Conservation (phyloP, 495 filamentous ascomycete genomes). For the Annulohypoxylon moriforme region DNA sequence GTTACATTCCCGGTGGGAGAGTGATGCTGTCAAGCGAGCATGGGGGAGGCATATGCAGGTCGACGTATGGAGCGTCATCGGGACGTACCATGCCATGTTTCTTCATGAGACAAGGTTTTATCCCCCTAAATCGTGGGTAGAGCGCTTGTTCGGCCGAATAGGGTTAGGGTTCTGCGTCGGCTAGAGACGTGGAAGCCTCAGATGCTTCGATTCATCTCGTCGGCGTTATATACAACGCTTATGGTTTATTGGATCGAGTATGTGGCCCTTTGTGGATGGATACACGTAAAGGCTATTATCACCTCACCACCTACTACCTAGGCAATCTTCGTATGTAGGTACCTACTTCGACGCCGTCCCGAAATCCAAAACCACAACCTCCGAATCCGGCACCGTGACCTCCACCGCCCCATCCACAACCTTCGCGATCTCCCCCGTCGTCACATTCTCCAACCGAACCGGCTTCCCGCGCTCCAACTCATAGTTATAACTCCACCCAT, state of each 20-base stretch:
- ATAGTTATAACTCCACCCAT: constrained; percentile 73
- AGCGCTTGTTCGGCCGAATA: background rate
- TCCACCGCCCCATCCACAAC: constrained; percentile 59
- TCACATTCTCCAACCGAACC: constrained; percentile 67
- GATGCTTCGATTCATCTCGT: background rate
- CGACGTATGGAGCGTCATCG: constrained; percentile 3
- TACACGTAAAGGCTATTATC: background rate
- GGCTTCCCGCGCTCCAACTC: constrained; percentile 67
- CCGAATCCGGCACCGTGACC: constrained; percentile 62
- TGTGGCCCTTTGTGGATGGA: background rate
- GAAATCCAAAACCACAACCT: constrained; percentile 63
- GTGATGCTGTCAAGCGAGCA: constrained; percentile 2
- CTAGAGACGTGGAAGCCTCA: background rate
- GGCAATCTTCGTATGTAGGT: background rate
- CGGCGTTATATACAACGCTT: background rate
- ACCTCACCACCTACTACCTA: background rate
- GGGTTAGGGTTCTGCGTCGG: background rate
- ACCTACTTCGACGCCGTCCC: constrained; percentile 12
- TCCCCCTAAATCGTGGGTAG: background rate
- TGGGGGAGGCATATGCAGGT: background rate
- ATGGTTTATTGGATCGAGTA: background rate
- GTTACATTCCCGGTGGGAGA: constrained; percentile 24
- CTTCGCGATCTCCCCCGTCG: constrained; percentile 61
- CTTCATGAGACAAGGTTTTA: background rate
- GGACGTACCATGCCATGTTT: background rate